Percentiles rank a stretch among this genome's conserved stretches.
Evolutionary conservation across 805 yeast genomes (phyloP).

Genomic region (Ogataea populi-albae): DNA sequence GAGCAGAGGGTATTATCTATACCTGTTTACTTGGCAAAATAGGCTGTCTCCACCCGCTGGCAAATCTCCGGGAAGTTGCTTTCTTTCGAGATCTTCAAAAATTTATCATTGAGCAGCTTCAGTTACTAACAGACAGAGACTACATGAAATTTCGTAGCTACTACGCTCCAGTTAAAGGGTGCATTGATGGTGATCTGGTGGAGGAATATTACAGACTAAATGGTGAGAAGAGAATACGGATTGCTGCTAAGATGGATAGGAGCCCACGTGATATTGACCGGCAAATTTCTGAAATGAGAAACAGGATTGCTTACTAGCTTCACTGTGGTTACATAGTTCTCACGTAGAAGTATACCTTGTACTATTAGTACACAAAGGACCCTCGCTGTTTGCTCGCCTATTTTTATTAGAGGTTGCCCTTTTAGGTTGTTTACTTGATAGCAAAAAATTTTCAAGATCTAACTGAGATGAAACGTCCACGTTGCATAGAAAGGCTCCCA

Average conservation of each 20-base stretch:
- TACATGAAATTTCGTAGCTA: conserved; percentile 69
- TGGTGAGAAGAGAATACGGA: conserved; percentile 33
- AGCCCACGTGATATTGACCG: conserved; percentile 48
- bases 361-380: no score
- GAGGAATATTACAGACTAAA: conserved; percentile 49
- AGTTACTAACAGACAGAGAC: conserved; percentile 59
- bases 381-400: no score
- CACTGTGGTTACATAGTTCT: no score
- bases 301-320: conserved; percentile 33
- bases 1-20: conserved; percentile 63
- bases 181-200: conserved; percentile 85
- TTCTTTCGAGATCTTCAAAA: conserved; percentile 56
- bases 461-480: no score
- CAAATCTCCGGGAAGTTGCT: conserved; percentile 57
- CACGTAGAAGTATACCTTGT: no score
- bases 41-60: conserved; percentile 69
- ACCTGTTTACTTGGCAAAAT: conserved; percentile 80
- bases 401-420: no score
- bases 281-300: conserved; percentile 50
- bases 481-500: no score
- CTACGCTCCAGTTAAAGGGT: conserved; percentile 72
- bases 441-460: no score
- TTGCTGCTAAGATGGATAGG: conserved; percentile 44
- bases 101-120: conserved; percentile 36
- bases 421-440: no score